These are phyloP conservation scores for Venturia carpophila DNA, from an alignment of 2,329 filamentous ascomycete species.

Conservation along the genomic window DNA sequence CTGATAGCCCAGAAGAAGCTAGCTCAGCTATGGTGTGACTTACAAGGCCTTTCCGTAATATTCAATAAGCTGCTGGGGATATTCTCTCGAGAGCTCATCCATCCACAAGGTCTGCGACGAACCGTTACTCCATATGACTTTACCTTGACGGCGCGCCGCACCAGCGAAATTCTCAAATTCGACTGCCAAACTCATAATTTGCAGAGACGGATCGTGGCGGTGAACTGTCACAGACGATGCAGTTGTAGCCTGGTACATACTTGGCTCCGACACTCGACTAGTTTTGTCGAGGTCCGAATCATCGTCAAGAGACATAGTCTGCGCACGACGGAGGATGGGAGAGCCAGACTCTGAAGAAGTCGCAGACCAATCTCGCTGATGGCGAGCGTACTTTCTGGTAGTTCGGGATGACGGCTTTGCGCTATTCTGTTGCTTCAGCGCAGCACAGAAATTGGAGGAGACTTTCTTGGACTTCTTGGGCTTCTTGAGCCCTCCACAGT, in stretches of 20 bases:
- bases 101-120: background rate
- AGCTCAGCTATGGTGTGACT: background rate
- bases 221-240: background rate
- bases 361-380: background rate
- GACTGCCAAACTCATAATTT: background rate
- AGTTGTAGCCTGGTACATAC: background rate
- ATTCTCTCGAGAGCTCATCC: background rate
- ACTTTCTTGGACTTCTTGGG: background rate
- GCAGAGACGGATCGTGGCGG: background rate
- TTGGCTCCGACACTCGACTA: background rate
- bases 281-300: background rate
- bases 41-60: background rate
- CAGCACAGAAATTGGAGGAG: background rate
- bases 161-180: background rate
- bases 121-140: background rate
- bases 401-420: background rate
- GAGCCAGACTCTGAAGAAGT: background rate
- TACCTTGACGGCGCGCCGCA: background rate
- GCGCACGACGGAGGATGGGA: background rate
- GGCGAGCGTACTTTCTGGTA: background rate
- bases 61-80: conserved; percentile 1
- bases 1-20: background rate
- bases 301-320: background rate
- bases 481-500: background rate
- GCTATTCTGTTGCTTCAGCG: background rate